Conservation (phyloP, 2,329 filamentous ascomycete species). For the Epichloe gansuensis region DNA sequence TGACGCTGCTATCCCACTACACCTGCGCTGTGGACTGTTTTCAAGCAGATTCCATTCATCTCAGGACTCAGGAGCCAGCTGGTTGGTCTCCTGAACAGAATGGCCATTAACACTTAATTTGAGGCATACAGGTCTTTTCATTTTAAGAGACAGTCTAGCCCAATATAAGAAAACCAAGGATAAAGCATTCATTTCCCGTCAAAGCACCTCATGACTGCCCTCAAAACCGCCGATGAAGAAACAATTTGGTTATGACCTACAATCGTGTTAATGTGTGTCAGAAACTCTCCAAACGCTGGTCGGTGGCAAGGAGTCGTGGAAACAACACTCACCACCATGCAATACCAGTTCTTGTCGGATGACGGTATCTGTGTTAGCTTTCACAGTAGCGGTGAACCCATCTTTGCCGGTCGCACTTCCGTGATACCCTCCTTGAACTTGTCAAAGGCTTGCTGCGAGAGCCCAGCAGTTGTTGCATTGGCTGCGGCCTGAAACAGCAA, state of each 20-base stretch:
- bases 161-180: too few species aligned
- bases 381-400: slow-evolving; percentile 36
- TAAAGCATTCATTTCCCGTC: slow-evolving; percentile 17
- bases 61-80: too few species aligned
- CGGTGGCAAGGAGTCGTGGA: not conserved
- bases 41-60: too few species aligned
- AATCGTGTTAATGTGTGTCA: not conserved
- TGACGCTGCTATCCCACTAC: too few species aligned
- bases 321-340: slow-evolving; percentile 35
- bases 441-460: slow-evolving; percentile 26
- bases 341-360: slow-evolving; percentile 42
- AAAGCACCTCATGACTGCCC: slow-evolving; percentile 56
- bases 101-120: too few species aligned
- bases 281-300: not conserved
- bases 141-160: too few species aligned
- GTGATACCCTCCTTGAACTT: slow-evolving; percentile 34
- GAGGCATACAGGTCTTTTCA: too few species aligned
- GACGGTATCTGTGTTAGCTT: slow-evolving; percentile 29
- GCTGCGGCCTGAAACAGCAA: slow-evolving; percentile 48
- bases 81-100: too few species aligned
- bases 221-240: slow-evolving; percentile 47
- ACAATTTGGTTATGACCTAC: slow-evolving; percentile 59
- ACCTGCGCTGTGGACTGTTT: too few species aligned
- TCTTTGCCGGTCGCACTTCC: slow-evolving; percentile 26
- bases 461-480: slow-evolving; percentile 30